Base-by-base conservation (phyloP, 192 early-diverging fungal genomes). In the Backusella tuberculispora region DNA sequence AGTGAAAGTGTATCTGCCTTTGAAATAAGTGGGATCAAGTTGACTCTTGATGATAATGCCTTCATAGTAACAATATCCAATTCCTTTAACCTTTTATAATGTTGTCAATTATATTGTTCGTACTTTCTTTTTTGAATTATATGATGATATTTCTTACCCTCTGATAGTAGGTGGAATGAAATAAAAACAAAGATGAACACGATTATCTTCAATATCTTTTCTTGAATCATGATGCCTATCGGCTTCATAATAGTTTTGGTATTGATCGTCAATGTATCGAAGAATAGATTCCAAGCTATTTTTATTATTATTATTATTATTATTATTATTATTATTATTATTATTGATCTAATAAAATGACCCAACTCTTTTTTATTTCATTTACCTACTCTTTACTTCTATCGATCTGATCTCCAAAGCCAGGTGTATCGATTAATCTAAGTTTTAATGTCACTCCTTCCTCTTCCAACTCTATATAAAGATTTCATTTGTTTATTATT, bases 91-190 rank as follows among this genome's bases (percentile, higher is more conserved):
- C 84, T 86, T 76, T 15, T 26, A 24, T 38, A 69, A 34, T 34
- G 29, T 34, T 34, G 29, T 34, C 29, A 34, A 34, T 34, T 34
- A 34, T 34, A 34, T 21, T 21, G 29, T 44, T 3, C 34, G 24
- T 13, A 17, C 29, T 34, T 34, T 34, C 2, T 34, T 34, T 34
- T 34, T 34, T 34, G 1, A 34, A 34, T 34, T n/a, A 45, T 41
- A 34, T 41, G n/a, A 15, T 43, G 63, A 37, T 68, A 43, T 7
- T 7, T n/a, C 73, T 71, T 85, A 88, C 93, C 87, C 89, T 86
- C 97, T 95, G 50, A 97, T 96, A 73, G 94, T 97, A 66, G 98
- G 96, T 45, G 92, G 91, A 80, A 99, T 95, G 85, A 99, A 99
- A 88, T 98, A 99, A 73, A 99, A 85, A 76, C 96, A 95, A 48